phyloP scores from a whole-genome alignment of 805 yeast genomes.

The Zygosaccharomyces rouxii region DNA sequence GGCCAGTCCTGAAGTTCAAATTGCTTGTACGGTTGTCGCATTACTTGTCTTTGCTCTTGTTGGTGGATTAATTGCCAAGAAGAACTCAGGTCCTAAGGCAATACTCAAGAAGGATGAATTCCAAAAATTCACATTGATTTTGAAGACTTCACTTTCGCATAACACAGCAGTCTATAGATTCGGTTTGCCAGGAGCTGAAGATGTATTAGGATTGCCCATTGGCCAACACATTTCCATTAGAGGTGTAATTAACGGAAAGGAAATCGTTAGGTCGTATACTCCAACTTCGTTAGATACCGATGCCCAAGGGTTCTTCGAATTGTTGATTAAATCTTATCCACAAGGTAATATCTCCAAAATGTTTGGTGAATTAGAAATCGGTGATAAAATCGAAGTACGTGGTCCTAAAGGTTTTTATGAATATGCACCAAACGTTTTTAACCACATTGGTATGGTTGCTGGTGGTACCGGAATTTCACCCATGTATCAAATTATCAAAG shows the following conservation, averaged over 20 bases:
- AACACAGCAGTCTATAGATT: slow-evolving; percentile 82
- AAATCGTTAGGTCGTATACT: slow-evolving; percentile 80
- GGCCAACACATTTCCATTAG: slow-evolving; percentile 89
- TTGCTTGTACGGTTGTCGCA: slow-evolving; percentile 15
- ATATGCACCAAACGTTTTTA: slow-evolving; percentile 74
- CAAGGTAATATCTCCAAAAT: slow-evolving; percentile 77
- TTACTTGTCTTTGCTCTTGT: slow-evolving; percentile 11
- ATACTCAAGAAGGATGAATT: slow-evolving; percentile 64
- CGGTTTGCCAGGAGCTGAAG: slow-evolving; percentile 69
- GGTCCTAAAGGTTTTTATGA: slow-evolving; percentile 91
- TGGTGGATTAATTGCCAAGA: slow-evolving; percentile 34
- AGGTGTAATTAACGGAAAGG: slow-evolving; percentile 73
- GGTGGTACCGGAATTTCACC: slow-evolving; percentile 98
- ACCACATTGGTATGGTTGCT: slow-evolving; percentile 80
- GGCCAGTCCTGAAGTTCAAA: slow-evolving; percentile 5
- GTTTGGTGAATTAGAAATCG: slow-evolving; percentile 67
- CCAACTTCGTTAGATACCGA: slow-evolving; percentile 77
- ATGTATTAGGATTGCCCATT: slow-evolving; percentile 80
- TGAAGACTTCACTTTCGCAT: slow-evolving; percentile 70
- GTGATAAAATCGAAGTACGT: slow-evolving; percentile 70
- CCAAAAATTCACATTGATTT: slow-evolving; percentile 73
- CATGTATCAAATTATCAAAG: slow-evolving; percentile 87
- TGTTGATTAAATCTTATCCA: slow-evolving; percentile 81
- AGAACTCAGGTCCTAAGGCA: slow-evolving; percentile 26
- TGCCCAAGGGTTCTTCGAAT: slow-evolving; percentile 75